Percentiles rank a stretch among this genome's conserved stretches.
phyloP scores from a whole-genome alignment of 1,139 yeast genomes.

The Hansenula lynferdii region DNA sequence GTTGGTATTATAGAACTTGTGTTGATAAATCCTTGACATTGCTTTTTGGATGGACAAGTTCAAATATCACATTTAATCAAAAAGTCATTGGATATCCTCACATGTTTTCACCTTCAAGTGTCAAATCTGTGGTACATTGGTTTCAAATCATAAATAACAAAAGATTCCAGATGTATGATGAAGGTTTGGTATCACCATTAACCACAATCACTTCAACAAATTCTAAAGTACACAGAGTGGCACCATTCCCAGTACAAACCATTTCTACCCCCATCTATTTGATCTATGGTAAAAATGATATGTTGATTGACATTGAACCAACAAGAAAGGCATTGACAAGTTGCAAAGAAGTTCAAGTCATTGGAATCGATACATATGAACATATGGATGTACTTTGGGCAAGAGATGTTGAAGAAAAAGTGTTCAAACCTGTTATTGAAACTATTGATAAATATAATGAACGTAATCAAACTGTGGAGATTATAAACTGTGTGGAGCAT shows the following conservation, averaged over 20 bases:
- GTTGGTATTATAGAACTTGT: conserved; percentile 61
- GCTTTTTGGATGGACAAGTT: conserved; percentile 68
- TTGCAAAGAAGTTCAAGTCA: conserved; percentile 38
- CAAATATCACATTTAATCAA: conserved; percentile 61
- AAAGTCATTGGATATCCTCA: conserved; percentile 75
- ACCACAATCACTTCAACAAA: conserved; percentile 12
- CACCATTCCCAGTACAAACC: conserved; percentile 55
- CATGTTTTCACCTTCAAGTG: conserved; percentile 78
- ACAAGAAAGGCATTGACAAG: conserved; percentile 48
- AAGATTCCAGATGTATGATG: conserved; percentile 79
- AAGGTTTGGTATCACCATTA: conserved; percentile 32
- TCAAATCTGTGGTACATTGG: conserved; percentile 88
- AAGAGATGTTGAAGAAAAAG: conserved; percentile 46
- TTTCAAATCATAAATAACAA: conserved; percentile 75
- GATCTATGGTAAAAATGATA: conserved; percentile 71
- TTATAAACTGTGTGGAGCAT: conserved; percentile 1
- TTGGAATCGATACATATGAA: conserved; percentile 51
- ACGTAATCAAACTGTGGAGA: conserved; percentile 3
- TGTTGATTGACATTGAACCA: conserved; percentile 73
- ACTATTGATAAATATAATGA: conserved; percentile 10
- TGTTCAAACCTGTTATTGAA: conserved; percentile 28
- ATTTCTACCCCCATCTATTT: conserved; percentile 60
- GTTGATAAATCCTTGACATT: conserved; percentile 48
- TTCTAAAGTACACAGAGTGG: conserved; percentile 42
- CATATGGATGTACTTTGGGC: conserved; percentile 91